A percentile compares a stretch with the other conserved stretches of the same genome.
Conservation (phyloP, 495 filamentous ascomycete genomes). For the Aspergillus egyptiacus region DNA sequence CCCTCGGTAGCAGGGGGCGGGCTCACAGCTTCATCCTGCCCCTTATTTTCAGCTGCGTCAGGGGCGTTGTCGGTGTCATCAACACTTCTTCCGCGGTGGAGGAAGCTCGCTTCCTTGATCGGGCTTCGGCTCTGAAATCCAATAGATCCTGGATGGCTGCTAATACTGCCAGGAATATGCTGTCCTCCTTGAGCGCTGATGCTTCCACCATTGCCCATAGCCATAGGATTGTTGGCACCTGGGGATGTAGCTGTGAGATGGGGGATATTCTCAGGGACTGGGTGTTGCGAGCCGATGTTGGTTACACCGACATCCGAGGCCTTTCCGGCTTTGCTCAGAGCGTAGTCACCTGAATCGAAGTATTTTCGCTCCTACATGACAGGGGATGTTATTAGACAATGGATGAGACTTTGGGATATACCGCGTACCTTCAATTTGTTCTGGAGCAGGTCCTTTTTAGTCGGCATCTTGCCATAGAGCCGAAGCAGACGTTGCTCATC, state of each 20-base stretch:
- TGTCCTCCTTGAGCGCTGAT: slow-evolving; percentile 37
- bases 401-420: slow-evolving; percentile 1
- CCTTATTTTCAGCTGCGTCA: slow-evolving; percentile 28
- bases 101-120: slow-evolving; percentile 77
- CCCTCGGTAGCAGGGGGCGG: slow-evolving; percentile 48
- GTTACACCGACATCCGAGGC: slow-evolving; percentile 90
- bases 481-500: slow-evolving; percentile 95
- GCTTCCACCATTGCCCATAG: slow-evolving; percentile 35
- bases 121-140: slow-evolving; percentile 65
- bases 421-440: slow-evolving; percentile 80
- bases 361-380: slow-evolving; percentile 85
- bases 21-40: slow-evolving; percentile 36
- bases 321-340: slow-evolving; percentile 96
- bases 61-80: slow-evolving; percentile 52
- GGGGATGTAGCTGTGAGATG: slow-evolving; percentile 77
- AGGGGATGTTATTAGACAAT: slow-evolving; percentile 1
- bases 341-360: slow-evolving; percentile 97
- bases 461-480: slow-evolving; percentile 94
- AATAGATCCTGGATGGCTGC: slow-evolving; percentile 40
- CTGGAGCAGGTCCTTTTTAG: slow-evolving; percentile 90
- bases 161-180: slow-evolving; percentile 42
- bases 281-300: slow-evolving; percentile 88
- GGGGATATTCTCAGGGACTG: slow-evolving; percentile 91
- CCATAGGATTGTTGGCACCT: slow-evolving; percentile 39
- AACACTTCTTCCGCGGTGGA: slow-evolving; percentile 69